Evolutionary conservation across 345 rosid genomes (phyloP).

Genomic region (Brassica cretica): DNA sequence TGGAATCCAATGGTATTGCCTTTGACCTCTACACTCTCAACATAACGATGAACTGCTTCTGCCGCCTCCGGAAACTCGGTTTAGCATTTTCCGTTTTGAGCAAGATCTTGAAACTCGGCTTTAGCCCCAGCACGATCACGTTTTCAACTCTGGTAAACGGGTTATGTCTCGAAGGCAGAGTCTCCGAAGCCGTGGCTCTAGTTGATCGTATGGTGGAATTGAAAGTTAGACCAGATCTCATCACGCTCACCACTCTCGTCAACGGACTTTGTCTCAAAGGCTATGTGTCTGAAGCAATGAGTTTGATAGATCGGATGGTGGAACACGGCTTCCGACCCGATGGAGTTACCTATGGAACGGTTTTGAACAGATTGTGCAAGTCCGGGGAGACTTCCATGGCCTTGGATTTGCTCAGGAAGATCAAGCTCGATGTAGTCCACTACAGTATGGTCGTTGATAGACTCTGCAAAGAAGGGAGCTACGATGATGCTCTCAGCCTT

Average conservation of each 20-base stretch:
- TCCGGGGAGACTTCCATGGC: not conserved
- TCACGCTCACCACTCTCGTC: not conserved
- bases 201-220: not conserved
- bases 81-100: not conserved
- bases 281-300: too few species aligned
- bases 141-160: not conserved
- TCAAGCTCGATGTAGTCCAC: not conserved
- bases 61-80: not conserved
- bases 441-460: constrained; percentile 28
- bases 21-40: not conserved
- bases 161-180: constrained; percentile 1
- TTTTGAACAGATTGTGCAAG: not conserved
- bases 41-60: not conserved
- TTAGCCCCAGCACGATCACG: too few species aligned
- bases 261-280: not conserved
- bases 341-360: too few species aligned
- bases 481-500: not conserved
- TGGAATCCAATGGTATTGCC: not conserved
- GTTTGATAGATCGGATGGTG: constrained; percentile 22
- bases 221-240: not conserved
- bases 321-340: too few species aligned
- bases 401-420: not conserved
- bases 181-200: not conserved
- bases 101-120: not conserved
- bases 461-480: not conserved